These are phyloP conservation scores for Penicillium daleae DNA, from an alignment of 495 filamentous ascomycete genomes.

Conservation along the genomic window DNA sequence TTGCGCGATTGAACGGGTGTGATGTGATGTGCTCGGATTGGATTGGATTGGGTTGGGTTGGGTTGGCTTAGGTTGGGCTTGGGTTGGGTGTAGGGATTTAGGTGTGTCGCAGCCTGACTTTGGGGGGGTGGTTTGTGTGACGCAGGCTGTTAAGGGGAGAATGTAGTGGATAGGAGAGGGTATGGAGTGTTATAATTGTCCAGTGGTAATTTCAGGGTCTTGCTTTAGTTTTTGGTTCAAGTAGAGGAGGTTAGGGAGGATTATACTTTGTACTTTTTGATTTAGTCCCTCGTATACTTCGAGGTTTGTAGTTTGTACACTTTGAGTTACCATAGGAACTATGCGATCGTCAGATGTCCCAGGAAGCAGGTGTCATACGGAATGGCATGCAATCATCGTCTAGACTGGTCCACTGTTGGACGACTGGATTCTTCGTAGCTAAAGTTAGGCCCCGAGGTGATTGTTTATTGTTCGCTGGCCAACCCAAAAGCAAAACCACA, in stretches of 20 bases:
- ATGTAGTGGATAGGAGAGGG: background rate
- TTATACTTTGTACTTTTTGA: too few relatives aligned
- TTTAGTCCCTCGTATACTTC: background rate
- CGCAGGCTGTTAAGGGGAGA: background rate
- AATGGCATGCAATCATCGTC: background rate
- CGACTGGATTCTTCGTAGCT: too few relatives aligned
- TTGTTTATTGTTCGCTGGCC: slow-evolving; percentile 2
- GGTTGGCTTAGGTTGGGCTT: too few relatives aligned
- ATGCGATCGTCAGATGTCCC: too few relatives aligned
- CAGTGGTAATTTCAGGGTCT: background rate
- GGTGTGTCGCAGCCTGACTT: background rate
- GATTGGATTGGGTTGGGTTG: slow-evolving; percentile 2
- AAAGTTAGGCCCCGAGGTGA: background rate
- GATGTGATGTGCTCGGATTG: too few relatives aligned
- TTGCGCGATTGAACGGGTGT: background rate
- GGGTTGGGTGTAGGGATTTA: too few relatives aligned
- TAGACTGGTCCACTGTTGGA: background rate
- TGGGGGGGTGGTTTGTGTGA: background rate
- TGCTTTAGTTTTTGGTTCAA: background rate
- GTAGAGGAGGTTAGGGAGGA: too few relatives aligned
- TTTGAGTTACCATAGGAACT: background rate
- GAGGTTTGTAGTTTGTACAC: background rate
- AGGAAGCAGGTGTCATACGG: background rate
- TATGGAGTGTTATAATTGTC: background rate
- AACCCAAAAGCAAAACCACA: slow-evolving; percentile 3